Percentiles rank a stretch among this genome's conserved stretches.
These are phyloP conservation scores for Fomitopsis palustris DNA, from an alignment of 1,284 basidiomycete species.

Conservation along the genomic window DNA sequence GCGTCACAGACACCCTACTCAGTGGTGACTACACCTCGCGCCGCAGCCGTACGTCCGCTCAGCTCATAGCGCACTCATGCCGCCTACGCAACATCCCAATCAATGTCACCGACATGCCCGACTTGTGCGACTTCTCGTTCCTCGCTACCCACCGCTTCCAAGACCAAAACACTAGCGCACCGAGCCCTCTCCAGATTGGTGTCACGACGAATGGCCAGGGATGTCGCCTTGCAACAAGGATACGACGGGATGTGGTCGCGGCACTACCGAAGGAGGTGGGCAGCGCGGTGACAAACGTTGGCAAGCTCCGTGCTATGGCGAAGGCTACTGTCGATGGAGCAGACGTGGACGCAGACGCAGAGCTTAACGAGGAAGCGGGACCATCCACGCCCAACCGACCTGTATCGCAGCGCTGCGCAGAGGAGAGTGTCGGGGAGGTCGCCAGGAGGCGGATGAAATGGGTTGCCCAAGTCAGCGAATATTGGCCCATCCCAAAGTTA, in stretches of 20 bases:
- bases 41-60: constrained; percentile 50
- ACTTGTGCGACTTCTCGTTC: constrained; percentile 89
- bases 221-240: constrained; percentile 79
- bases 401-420: constrained; percentile 54
- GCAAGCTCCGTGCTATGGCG: constrained; percentile 64
- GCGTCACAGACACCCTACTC: constrained; percentile 74
- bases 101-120: constrained; percentile 85
- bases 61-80: constrained; percentile 52
- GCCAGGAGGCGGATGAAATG: constrained; percentile 74
- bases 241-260: constrained; percentile 82
- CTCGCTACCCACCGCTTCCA: constrained; percentile 84
- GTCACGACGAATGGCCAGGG: constrained; percentile 93
- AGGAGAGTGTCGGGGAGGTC: constrained; percentile 50
- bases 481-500: constrained; percentile 84
- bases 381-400: constrained; percentile 75
- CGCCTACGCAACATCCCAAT: constrained; percentile 64
- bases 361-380: constrained; percentile 55
- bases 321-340: constrained; percentile 33
- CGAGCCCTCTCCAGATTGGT: constrained; percentile 77
- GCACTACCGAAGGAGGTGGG: constrained; percentile 76
- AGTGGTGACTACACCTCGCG: constrained; percentile 29
- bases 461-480: constrained; percentile 91
- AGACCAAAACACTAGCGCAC: constrained; percentile 38
- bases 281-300: constrained; percentile 75
- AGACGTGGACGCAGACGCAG: constrained; percentile 31